These are phyloP conservation scores for Talaromyces pinophilus DNA, from an alignment of 2,329 filamentous ascomycete species.

Conservation along the genomic window DNA sequence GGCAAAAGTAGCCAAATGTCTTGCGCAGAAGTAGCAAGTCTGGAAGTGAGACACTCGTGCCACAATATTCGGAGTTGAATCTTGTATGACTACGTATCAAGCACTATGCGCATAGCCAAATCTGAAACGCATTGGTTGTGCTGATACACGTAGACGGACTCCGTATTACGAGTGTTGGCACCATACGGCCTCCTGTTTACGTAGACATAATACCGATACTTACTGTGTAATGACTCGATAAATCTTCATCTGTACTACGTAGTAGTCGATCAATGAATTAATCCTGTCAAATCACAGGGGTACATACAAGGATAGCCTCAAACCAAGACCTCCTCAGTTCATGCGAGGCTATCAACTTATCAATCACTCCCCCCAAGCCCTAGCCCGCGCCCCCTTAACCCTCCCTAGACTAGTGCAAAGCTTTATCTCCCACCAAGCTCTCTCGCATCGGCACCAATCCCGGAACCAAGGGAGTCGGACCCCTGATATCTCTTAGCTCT, in stretches of 20 bases:
- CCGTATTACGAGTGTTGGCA: constrained; percentile 1
- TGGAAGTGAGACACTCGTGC: constrained; percentile 7
- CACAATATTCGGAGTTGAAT: not conserved
- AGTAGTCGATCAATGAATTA: not conserved
- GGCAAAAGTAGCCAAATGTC: not conserved
- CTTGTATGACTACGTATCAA: constrained; percentile 8
- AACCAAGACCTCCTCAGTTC: constrained; percentile 5
- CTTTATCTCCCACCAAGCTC: constrained; percentile 12
- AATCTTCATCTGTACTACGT: not conserved
- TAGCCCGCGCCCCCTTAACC: constrained; percentile 7
- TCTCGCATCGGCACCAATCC: not conserved
- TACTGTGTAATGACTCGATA: not conserved
- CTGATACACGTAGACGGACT: constrained; percentile 7
- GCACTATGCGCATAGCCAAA: not conserved
- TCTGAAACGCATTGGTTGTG: constrained; percentile 5
- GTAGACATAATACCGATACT: not conserved
- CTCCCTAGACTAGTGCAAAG: constrained; percentile 11
- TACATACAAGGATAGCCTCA: not conserved
- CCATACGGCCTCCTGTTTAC: not conserved
- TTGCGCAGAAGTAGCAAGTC: not conserved
- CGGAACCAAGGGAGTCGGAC: not conserved
- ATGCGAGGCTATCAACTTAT: constrained; percentile 3
- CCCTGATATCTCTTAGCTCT: constrained; percentile 8
- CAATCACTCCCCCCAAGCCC: not conserved
- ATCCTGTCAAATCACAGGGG: constrained; percentile 9